These are phyloP conservation scores for Metarhizium humberi DNA, from an alignment of 2,329 filamentous ascomycete genomes.

Conservation along the genomic window DNA sequence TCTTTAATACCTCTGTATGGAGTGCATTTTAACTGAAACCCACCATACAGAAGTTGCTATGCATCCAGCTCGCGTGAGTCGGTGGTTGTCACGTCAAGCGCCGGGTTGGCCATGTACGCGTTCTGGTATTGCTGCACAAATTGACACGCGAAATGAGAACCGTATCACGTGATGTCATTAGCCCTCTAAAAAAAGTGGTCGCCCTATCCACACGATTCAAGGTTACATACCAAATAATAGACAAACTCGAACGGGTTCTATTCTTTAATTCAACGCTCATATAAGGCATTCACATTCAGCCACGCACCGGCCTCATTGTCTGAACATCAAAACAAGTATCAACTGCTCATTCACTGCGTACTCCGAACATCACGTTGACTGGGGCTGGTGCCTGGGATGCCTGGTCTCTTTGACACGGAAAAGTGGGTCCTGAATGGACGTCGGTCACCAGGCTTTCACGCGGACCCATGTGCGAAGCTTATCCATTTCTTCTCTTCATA, in stretches of 20 bases:
- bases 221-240: no score
- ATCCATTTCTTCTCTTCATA: background rate
- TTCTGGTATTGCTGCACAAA: background rate
- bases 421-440: slow-evolving; percentile 8
- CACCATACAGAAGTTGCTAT: background rate
- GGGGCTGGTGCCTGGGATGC: background rate
- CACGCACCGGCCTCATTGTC: background rate
- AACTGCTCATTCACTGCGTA: no score
- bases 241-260: no score
- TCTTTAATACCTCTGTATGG: background rate
- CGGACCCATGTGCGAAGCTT: background rate
- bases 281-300: no score
- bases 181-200: background rate
- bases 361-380: background rate
- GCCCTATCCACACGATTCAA: no score
- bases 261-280: no score
- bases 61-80: background rate
- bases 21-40: background rate
- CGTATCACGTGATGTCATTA: slow-evolving; percentile 16
- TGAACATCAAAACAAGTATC: background rate
- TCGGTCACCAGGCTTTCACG: slow-evolving; percentile 5
- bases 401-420: background rate
- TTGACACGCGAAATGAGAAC: slow-evolving; percentile 20
- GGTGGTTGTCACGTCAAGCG: no score
- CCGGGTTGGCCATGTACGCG: slow-evolving; percentile 5